These are phyloP conservation scores for Alternaria arbusti DNA, from an alignment of 2,329 filamentous ascomycete genomes.

Conservation along the genomic window DNA sequence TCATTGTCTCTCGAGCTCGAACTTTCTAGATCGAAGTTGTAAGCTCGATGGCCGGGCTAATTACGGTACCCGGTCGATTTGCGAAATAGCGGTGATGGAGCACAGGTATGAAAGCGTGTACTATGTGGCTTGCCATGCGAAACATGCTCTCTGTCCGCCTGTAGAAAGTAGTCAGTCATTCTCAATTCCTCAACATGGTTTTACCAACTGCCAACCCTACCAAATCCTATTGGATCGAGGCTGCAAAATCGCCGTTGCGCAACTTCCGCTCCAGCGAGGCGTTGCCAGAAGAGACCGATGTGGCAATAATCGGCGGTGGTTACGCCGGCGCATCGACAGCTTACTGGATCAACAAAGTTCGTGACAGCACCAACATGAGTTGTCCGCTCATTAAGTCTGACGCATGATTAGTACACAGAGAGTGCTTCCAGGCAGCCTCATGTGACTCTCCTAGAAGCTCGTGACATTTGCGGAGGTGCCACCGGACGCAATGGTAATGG, in stretches of 20 bases:
- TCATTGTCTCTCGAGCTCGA: neutral
- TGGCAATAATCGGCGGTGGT: constrained; percentile 19
- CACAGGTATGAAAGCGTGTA: neutral
- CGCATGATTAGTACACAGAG: constrained; percentile 10
- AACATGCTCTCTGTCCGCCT: neutral
- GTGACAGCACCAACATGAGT: neutral
- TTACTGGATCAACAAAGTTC: constrained; percentile 21
- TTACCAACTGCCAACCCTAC: constrained; percentile 11
- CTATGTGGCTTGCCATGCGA: neutral
- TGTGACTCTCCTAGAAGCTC: constrained; percentile 18
- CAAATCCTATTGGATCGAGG: constrained; percentile 21
- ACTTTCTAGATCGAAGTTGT: neutral
- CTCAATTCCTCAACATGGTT: constrained; percentile 4
- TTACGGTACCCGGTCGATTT: neutral
- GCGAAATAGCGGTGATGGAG: neutral
- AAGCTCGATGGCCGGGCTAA: neutral
- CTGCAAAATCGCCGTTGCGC: constrained; percentile 13
- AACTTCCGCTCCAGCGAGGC: constrained; percentile 13
- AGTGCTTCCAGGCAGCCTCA: constrained; percentile 9
- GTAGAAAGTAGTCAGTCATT: neutral
- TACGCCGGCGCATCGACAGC: constrained; percentile 18
- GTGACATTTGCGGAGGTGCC: constrained; percentile 15
- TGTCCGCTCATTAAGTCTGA: neutral
- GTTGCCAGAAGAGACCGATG: constrained; percentile 14
- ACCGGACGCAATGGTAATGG: constrained; percentile 16